Conservation (phyloP, 331 rosid species). For the Quercus lobata region DNA sequence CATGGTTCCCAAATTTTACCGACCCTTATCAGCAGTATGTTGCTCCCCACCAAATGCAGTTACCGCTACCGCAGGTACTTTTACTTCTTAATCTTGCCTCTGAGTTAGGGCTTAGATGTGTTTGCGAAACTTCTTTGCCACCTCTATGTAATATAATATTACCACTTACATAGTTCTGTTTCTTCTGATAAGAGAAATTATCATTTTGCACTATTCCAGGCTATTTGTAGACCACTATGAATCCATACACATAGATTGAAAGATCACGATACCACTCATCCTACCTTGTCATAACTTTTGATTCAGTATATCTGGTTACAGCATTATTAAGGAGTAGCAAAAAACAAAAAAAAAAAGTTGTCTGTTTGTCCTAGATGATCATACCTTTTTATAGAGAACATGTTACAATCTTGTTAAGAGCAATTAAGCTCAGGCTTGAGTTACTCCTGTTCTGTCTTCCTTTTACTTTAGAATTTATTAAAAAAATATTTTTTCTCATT, state of each 20-base stretch:
- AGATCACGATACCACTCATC: not conserved
- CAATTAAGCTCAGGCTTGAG: not conserved
- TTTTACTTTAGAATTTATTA: not conserved
- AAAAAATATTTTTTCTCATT: not conserved
- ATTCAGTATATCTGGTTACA: not conserved
- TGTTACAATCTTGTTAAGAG: not conserved
- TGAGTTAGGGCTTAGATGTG: not conserved
- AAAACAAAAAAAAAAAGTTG: no score
- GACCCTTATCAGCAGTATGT: conserved; percentile 77
- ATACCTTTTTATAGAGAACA: not conserved
- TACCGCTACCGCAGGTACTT: conserved; percentile 56
- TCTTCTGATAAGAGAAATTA: not conserved
- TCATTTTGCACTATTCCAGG: not conserved
- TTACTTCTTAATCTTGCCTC: conserved; percentile 7
- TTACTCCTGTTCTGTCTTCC: not conserved
- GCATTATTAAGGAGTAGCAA: not conserved
- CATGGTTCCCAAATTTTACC: conserved; percentile 44
- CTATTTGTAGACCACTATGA: not conserved
- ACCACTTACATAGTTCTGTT: not conserved
- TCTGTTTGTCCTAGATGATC: not conserved
- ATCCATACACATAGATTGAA: not conserved
- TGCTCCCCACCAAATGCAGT: conserved; percentile 65
- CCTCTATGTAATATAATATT: not conserved
- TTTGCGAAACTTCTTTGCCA: not conserved
- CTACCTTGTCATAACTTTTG: not conserved